These are phyloP conservation scores for Powellomyces hirtus DNA, from an alignment of 192 early-diverging fungal genomes.

Conservation along the genomic window DNA sequence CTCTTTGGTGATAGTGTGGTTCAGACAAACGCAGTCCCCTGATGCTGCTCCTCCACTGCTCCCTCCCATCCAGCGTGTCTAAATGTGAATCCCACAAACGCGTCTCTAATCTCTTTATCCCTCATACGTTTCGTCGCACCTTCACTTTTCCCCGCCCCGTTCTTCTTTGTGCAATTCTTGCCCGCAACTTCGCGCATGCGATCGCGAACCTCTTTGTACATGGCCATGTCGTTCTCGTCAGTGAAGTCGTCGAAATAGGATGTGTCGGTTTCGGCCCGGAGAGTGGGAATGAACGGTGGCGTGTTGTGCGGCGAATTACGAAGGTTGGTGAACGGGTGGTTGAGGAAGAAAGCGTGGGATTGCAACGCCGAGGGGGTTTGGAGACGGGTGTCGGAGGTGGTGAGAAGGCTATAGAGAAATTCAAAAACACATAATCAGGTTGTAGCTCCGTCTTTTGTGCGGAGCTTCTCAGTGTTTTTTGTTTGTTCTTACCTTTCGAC, in stretches of 20 bases:
- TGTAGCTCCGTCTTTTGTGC: too few species aligned
- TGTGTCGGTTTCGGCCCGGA: conserved; percentile 43
- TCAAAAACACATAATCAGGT: too few species aligned
- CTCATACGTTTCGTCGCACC: conserved; percentile 2
- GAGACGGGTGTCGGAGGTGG: conserved; percentile 22
- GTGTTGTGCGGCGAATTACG: background rate
- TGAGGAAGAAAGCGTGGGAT: conserved; percentile 44
- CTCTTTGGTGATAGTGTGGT: too few species aligned
- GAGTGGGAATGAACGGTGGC: conserved; percentile 49
- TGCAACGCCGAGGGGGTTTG: conserved; percentile 14
- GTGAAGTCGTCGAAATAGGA: conserved; percentile 58
- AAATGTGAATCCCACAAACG: conserved; percentile 58
- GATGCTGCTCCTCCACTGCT: too few species aligned
- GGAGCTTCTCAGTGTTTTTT: too few species aligned
- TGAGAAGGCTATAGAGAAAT: conserved; percentile 32
- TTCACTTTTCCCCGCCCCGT: conserved; percentile 6
- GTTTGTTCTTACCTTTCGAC: too few species aligned
- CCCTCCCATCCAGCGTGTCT: conserved; percentile 19
- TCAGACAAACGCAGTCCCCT: too few species aligned
- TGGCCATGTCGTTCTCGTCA: conserved; percentile 50
- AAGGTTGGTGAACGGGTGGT: conserved; percentile 26
- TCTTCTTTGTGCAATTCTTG: background rate
- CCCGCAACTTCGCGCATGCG: conserved; percentile 29
- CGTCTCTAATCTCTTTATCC: conserved; percentile 23
- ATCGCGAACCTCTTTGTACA: conserved; percentile 54